These are phyloP conservation scores for Sugiyamaella mastotermitis DNA, from an alignment of 805 yeast genomes.

Conservation along the genomic window DNA sequence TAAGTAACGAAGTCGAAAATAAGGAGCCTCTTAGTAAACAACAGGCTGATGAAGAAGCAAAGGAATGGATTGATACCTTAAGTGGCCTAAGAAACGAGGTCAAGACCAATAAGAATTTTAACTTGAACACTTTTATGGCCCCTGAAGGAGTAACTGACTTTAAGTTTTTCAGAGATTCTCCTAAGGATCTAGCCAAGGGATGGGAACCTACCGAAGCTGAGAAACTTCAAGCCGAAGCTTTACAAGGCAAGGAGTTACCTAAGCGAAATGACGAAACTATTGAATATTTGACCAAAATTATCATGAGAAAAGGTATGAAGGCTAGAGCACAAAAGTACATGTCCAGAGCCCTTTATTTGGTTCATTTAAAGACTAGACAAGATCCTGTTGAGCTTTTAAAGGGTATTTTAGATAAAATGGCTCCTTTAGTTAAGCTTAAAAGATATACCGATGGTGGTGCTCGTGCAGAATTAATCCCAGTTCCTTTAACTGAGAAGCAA, in stretches of 20 bases:
- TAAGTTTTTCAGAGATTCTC: conserved; percentile 29
- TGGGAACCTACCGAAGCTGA: conserved; percentile 57
- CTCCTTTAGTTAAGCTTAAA: conserved; percentile 76
- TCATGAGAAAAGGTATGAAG: conserved; percentile 91
- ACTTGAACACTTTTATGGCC: conserved; percentile 37
- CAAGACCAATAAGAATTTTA: conserved; percentile 28
- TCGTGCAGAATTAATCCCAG: conserved; percentile 73
- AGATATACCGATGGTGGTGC: conserved; percentile 82
- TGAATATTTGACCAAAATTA: conserved; percentile 71
- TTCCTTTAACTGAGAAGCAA: conserved; percentile 75
- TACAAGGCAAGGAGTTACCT: conserved; percentile 54
- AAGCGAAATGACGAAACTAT: conserved; percentile 60
- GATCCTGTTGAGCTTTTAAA: conserved; percentile 78
- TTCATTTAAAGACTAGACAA: conserved; percentile 60
- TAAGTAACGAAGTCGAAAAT: conserved; percentile 6
- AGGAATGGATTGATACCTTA: conserved; percentile 38
- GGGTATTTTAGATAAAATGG: conserved; percentile 69
- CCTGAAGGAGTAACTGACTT: conserved; percentile 34
- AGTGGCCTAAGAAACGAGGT: conserved; percentile 35
- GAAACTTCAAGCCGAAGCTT: conserved; percentile 44
- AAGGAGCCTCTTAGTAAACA: conserved; percentile 13
- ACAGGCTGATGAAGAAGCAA: conserved; percentile 35
- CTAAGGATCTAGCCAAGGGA: conserved; percentile 12
- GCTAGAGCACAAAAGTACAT: conserved; percentile 68
- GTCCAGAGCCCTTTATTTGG: conserved; percentile 72